phyloP scores from a whole-genome alignment of 768 basidiomycete genomes.

The Collybiopsis luxurians region DNA sequence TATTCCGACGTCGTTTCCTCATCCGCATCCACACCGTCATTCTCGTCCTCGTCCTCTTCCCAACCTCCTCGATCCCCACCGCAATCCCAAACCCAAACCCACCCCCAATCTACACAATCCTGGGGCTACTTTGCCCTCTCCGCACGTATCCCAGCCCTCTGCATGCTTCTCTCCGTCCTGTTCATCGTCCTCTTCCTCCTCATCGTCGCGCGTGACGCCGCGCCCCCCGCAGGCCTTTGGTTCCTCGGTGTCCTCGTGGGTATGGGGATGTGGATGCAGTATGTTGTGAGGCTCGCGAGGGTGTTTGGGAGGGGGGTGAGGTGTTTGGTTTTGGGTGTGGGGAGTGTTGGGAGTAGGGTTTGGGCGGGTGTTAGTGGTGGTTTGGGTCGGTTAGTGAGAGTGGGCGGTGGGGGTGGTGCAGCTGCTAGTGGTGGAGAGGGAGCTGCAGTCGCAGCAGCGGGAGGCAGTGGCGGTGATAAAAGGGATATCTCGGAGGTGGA shows the following conservation, averaged over 20 bases:
- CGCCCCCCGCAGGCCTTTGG: constrained; percentile 61
- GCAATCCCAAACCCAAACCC: constrained; percentile 56
- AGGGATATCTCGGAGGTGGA: too few species aligned
- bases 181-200: constrained; percentile 60
- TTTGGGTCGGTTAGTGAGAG: neutral
- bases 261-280: constrained; percentile 63
- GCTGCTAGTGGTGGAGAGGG: too few species aligned
- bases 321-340: constrained; percentile 17
- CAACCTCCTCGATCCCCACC: constrained; percentile 48
- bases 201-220: constrained; percentile 59
- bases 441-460: too few species aligned
- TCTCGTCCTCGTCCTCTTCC: neutral
- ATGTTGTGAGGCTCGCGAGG: constrained; percentile 19
- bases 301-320: constrained; percentile 19
- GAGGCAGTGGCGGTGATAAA: too few species aligned
- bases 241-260: constrained; percentile 56
- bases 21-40: neutral
- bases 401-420: neutral
- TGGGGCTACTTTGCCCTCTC: constrained; percentile 60
- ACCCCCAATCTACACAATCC: too few species aligned
- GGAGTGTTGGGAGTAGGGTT: neutral
- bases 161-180: constrained; percentile 54
- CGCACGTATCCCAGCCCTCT: constrained; percentile 59
- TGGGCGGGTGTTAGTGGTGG: neutral
- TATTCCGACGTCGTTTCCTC: neutral